These are phyloP conservation scores for Trametes hirsuta DNA, from an alignment of 1,284 basidiomycete genomes.

Conservation along the genomic window DNA sequence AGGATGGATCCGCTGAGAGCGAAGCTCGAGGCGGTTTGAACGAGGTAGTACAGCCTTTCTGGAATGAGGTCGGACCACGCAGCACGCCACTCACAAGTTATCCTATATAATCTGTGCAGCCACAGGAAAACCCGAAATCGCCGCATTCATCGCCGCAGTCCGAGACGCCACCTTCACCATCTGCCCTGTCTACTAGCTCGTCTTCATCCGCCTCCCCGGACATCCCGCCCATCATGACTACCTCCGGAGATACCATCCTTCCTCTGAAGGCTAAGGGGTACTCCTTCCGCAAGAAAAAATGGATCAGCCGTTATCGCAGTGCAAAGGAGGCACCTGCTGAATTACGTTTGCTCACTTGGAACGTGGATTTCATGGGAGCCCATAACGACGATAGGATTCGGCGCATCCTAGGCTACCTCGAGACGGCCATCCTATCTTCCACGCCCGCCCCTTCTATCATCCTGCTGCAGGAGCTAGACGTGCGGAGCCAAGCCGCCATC, in stretches of 20 bases:
- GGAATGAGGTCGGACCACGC: not conserved
- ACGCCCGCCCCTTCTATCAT: constrained; percentile 58
- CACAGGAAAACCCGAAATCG: not conserved
- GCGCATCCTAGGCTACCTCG: constrained; percentile 56
- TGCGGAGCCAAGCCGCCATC: constrained; percentile 46
- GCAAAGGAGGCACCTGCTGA: constrained; percentile 40
- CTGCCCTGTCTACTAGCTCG: not conserved
- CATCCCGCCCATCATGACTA: not conserved
- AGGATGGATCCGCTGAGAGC: not conserved
- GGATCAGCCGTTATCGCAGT: constrained; percentile 11
- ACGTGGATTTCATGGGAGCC: constrained; percentile 53
- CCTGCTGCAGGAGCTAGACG: constrained; percentile 66
- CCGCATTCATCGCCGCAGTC: not conserved
- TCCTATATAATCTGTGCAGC: constrained; percentile 10
- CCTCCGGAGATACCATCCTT: not conserved
- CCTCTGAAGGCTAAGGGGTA: constrained; percentile 9
- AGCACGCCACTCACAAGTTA: not conserved
- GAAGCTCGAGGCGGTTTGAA: constrained; percentile 2
- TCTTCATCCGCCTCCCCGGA: not conserved
- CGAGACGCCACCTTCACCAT: constrained; percentile 4
- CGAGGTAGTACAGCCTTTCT: constrained; percentile 12
- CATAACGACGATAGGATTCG: constrained; percentile 46
- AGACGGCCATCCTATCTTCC: constrained; percentile 50
- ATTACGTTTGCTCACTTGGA: constrained; percentile 67
- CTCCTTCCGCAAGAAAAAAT: constrained; percentile 9